Conservation (phyloP, 306 rosid species). For the Herpetospermum pedunculosum region DNA sequence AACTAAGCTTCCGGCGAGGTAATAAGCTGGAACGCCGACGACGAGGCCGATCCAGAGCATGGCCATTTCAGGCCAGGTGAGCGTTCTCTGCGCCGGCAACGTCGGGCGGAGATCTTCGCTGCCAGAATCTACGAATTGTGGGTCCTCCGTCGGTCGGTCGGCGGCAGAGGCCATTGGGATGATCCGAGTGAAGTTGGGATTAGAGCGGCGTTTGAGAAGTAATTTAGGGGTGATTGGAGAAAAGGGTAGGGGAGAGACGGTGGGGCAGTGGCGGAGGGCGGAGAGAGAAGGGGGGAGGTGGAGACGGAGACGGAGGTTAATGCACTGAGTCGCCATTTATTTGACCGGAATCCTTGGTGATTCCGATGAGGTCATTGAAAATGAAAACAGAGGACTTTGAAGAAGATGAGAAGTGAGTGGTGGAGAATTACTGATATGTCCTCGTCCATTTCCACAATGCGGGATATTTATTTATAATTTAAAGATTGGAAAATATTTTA, state of each 20-base stretch:
- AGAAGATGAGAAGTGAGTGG: background rate
- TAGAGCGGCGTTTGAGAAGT: background rate
- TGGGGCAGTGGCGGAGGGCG: background rate
- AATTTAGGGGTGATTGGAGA: background rate
- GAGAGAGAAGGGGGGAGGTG: background rate
- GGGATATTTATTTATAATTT: background rate
- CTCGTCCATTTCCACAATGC: background rate
- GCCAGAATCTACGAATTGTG: constrained; percentile 13
- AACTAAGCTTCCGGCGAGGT: constrained; percentile 79
- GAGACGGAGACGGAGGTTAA: background rate
- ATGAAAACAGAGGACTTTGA: background rate
- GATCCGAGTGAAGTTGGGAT: background rate
- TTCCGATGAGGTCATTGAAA: background rate
- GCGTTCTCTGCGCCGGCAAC: constrained; percentile 30
- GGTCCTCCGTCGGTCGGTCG: background rate
- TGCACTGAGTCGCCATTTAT: background rate
- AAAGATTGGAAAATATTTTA: background rate
- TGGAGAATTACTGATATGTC: background rate
- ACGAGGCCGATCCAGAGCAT: constrained; percentile 77
- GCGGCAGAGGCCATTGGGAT: background rate
- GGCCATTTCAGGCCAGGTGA: constrained; percentile 61
- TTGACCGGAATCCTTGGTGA: background rate
- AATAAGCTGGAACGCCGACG: constrained; percentile 82
- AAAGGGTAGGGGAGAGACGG: background rate
- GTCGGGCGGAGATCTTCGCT: constrained; percentile 82